Evolutionary conservation across 352 stramenopile species (phyloP), one percentile per base, ranked within the genome.

Genomic region (Phytophthora constricta): DNA sequence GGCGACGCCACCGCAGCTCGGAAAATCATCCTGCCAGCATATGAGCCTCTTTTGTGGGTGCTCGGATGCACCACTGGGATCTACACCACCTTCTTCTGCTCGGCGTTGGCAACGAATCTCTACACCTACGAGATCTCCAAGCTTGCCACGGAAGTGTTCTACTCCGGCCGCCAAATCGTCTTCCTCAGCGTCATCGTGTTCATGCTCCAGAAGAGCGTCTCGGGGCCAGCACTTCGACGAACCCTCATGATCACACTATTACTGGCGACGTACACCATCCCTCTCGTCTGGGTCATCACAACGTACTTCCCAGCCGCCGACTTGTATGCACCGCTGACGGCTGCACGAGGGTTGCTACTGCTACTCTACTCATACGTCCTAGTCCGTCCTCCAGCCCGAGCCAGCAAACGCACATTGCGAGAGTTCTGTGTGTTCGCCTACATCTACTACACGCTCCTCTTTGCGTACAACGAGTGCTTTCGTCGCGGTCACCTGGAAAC

Each of bases 1-100:
- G 81, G 81, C 25, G 77, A 84, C 49, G 58, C 68, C 26, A 69
- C 41, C 1, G 81, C 81, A 10, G 81, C 81, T 19, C 72, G 76
- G 25, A 87, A 89, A 60, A 77, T 88, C 68, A 83, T 90, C n/a
- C 47, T 90, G 14, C 82, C 82, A 7, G 72, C 82, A 2, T 90
- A 77, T 46, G 80, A 90, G 31, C 82, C 82, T 20, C 51, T 90
- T 41, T 69, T 90, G 11, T 81, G 73, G 69, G 68, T 87, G 16
- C 68, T 89, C 39, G 63, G 66, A 2, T 55, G 51, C 42, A 64
- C 70, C 17, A 87, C 81, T 4, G 79, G 79, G 39, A 61, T 72
- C 62, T 85, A 85, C 74, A 84, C 76, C 16, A 41, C 56, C 33
- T 84, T 82, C 65, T 87, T 87, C 56, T 80, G 63, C 52, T 62